These are phyloP conservation scores for Boletus rufocinnamomeus DNA, from an alignment of 768 basidiomycete genomes.

Conservation along the genomic window DNA sequence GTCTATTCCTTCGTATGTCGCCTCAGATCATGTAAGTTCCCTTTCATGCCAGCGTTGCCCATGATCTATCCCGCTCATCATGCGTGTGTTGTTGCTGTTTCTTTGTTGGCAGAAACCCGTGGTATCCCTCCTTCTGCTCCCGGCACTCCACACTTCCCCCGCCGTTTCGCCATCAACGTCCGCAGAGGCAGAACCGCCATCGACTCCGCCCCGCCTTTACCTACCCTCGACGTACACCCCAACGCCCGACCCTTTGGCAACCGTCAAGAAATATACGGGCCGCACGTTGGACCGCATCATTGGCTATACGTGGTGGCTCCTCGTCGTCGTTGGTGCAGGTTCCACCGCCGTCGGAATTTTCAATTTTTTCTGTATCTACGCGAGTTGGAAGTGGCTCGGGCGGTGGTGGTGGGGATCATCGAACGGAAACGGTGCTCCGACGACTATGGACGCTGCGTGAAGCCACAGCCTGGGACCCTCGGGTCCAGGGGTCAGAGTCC, in stretches of 20 bases:
- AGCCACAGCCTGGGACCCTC: not conserved
- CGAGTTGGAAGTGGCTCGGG: conserved; percentile 64
- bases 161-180: conserved; percentile 17
- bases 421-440: conserved; percentile 7
- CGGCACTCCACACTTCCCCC: conserved; percentile 37
- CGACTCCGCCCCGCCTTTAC: conserved; percentile 42
- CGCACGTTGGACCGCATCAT: conserved; percentile 68
- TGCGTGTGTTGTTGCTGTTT: not conserved
- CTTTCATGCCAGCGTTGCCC: not conserved
- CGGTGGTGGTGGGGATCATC: conserved; percentile 25
- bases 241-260: conserved; percentile 52
- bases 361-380: conserved; percentile 70
- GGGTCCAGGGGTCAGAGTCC: too few relatives aligned
- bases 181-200: conserved; percentile 27
- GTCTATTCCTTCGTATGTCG: conserved; percentile 77
- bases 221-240: conserved; percentile 56
- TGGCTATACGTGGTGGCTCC: conserved; percentile 78
- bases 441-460: conserved; percentile 22
- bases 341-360: conserved; percentile 67
- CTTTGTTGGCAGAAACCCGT: conserved; percentile 73
- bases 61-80: not conserved
- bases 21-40: conserved; percentile 81
- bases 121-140: conserved; percentile 68
- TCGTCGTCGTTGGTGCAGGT: conserved; percentile 77
- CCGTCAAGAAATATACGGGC: conserved; percentile 64